phyloP scores from a whole-genome alignment of 345 rosid genomes.

The Limnanthes douglasii region DNA sequence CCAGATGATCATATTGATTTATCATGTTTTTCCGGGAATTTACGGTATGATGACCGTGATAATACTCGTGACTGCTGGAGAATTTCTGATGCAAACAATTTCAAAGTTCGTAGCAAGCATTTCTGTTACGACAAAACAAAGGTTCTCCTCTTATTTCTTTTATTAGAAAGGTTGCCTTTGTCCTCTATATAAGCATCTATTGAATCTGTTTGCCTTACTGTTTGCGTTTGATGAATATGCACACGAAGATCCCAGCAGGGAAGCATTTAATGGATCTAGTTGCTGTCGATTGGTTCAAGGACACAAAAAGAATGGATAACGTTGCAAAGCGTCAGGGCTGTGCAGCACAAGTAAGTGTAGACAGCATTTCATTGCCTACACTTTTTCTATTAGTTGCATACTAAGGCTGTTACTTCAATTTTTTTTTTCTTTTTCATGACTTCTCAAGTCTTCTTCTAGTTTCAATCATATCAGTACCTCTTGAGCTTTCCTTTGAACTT shows the following conservation, averaged over 20 bases:
- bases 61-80: slow-evolving; percentile 88
- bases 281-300: slow-evolving; percentile 99
- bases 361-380: slow-evolving; percentile 1
- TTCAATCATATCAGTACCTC: background rate
- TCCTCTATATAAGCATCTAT: background rate
- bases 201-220: too few relatives aligned
- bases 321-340: slow-evolving; percentile 90
- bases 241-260: slow-evolving; percentile 93
- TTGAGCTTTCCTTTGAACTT: too few relatives aligned
- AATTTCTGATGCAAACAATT: slow-evolving; percentile 77
- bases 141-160: slow-evolving; percentile 21
- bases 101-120: slow-evolving; percentile 85
- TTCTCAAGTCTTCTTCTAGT: background rate
- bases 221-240: too few relatives aligned
- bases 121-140: slow-evolving; percentile 82
- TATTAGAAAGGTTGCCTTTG: background rate
- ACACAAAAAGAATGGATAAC: slow-evolving; percentile 91
- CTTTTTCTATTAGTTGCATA: background rate
- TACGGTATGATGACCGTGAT: slow-evolving; percentile 72
- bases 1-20: slow-evolving; percentile 58
- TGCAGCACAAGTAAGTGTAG: slow-evolving; percentile 68
- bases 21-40: slow-evolving; percentile 74
- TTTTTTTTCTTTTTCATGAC: background rate
- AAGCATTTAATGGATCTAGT: slow-evolving; percentile 97
- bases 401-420: background rate